phyloP scores from a whole-genome alignment of 2,329 filamentous ascomycete species.

The Botrytis aclada region DNA sequence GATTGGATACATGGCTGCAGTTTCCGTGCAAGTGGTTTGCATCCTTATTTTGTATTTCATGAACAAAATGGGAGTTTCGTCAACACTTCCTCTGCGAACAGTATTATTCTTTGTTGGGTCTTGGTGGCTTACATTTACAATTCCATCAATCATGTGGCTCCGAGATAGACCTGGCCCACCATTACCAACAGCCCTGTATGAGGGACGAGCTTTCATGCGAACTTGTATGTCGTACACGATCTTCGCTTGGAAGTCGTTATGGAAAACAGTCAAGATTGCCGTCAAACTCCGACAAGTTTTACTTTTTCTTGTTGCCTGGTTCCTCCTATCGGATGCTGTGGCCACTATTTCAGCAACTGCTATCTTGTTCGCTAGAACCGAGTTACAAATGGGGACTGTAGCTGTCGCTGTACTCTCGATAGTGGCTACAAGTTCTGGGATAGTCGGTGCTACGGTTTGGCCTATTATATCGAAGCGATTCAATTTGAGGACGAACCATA shows the following conservation, averaged over 20 bases:
- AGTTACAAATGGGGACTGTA: constrained; percentile 83
- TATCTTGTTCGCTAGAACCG: constrained; percentile 92
- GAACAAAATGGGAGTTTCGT: constrained; percentile 40
- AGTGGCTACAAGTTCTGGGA: constrained; percentile 79
- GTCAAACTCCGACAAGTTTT: constrained; percentile 69
- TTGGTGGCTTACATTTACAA: constrained; percentile 92
- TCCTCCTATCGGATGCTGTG: constrained; percentile 88
- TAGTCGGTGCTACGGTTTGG: constrained; percentile 89
- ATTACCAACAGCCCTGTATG: constrained; percentile 46
- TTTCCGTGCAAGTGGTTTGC: constrained; percentile 76
- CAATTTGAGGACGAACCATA: constrained; percentile 73
- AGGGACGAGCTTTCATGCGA: constrained; percentile 29
- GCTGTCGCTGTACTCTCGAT: constrained; percentile 91
- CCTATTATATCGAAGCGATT: constrained; percentile 69
- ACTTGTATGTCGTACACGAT: constrained; percentile 69
- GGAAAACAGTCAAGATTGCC: constrained; percentile 73
- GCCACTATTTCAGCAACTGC: constrained; percentile 94
- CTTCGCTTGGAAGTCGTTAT: constrained; percentile 85
- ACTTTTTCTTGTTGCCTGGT: constrained; percentile 85
- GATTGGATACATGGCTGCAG: constrained; percentile 83
- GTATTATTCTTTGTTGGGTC: constrained; percentile 82
- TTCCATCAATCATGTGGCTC: constrained; percentile 84
- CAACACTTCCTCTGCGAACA: constrained; percentile 80
- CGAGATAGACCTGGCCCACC: constrained; percentile 86
- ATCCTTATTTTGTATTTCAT: constrained; percentile 68